phyloP scores from a whole-genome alignment of 164 flowering plant species.

The Aristolochia californica region DNA sequence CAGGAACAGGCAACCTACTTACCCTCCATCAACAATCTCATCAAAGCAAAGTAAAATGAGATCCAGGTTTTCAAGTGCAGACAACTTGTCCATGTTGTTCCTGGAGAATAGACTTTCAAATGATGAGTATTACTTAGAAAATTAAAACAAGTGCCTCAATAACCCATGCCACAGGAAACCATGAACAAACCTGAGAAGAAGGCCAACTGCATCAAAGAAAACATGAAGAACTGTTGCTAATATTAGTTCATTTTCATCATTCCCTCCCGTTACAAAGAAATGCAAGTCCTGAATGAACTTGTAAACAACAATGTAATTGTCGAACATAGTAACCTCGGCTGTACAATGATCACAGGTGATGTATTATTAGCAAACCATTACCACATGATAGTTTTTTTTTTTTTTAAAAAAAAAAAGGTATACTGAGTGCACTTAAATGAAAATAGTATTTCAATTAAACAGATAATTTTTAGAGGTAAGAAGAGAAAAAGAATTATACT shows the following conservation, averaged over 20 bases:
- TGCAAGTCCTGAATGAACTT: constrained; percentile 38
- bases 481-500: too few species aligned
- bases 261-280: constrained; percentile 43
- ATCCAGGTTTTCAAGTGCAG: constrained; percentile 25
- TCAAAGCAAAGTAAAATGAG: constrained; percentile 56
- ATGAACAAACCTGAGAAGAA: constrained; percentile 27
- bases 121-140: background rate
- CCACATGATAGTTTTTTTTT: too few species aligned
- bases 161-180: constrained; percentile 3
- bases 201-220: constrained; percentile 46
- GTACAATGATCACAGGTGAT: constrained; percentile 10
- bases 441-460: too few species aligned
- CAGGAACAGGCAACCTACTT: constrained; percentile 3
- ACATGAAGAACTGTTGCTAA: constrained; percentile 48
- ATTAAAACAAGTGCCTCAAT: background rate
- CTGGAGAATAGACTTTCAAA: constrained; percentile 1
- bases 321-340: constrained; percentile 43
- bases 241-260: constrained; percentile 43
- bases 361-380: background rate
- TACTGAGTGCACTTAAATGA: too few species aligned
- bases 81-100: constrained; percentile 4
- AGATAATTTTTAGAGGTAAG: too few species aligned
- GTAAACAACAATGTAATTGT: constrained; percentile 31
- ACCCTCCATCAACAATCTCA: constrained; percentile 78
- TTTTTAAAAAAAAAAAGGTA: too few species aligned